Evolutionary conservation across 768 basidiomycete genomes (phyloP).

Genomic region (Steccherinum ochraceum): DNA sequence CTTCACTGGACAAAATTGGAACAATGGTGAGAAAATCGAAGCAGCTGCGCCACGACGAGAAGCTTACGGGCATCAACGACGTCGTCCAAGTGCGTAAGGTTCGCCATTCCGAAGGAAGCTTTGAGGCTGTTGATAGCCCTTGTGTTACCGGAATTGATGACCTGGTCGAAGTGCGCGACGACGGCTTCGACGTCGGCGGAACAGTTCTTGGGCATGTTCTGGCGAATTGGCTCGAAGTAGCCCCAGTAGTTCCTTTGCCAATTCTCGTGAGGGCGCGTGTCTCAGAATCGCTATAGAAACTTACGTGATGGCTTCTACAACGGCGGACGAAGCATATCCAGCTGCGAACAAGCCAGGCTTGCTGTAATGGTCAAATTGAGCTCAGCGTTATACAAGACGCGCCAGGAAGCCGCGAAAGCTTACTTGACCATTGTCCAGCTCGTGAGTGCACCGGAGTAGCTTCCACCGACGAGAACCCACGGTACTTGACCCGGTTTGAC

Average conservation of each 20-base stretch:
- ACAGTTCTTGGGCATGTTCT: constrained; percentile 67
- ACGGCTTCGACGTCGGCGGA: constrained; percentile 65
- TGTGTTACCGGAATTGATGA: constrained; percentile 39
- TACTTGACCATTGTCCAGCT: constrained; percentile 69
- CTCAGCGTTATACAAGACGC: background rate
- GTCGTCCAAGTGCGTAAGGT: constrained; percentile 57
- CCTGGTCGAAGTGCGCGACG: constrained; percentile 53
- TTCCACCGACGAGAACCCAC: constrained; percentile 38
- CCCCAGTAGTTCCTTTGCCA: constrained; percentile 52
- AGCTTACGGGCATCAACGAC: constrained; percentile 49
- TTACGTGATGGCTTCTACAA: constrained; percentile 53
- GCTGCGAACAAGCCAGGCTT: constrained; percentile 56
- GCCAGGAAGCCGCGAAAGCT: constrained; percentile 11
- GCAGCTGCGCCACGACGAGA: background rate
- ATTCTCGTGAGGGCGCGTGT: background rate
- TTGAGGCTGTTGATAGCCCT: constrained; percentile 49
- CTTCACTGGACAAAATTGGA: constrained; percentile 18
- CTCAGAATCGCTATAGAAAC: constrained; percentile 3
- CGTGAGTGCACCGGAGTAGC: constrained; percentile 40
- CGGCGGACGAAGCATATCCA: constrained; percentile 62
- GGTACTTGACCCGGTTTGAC: constrained; percentile 47
- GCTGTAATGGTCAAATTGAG: constrained; percentile 25
- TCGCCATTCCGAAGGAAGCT: constrained; percentile 50
- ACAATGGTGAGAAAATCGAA: background rate
- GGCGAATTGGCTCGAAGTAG: constrained; percentile 68